Percentiles rank a stretch among this genome's conserved stretches.
Evolutionary conservation across 768 basidiomycete genomes (phyloP).

Genomic region (Lactifluus piperatus): DNA sequence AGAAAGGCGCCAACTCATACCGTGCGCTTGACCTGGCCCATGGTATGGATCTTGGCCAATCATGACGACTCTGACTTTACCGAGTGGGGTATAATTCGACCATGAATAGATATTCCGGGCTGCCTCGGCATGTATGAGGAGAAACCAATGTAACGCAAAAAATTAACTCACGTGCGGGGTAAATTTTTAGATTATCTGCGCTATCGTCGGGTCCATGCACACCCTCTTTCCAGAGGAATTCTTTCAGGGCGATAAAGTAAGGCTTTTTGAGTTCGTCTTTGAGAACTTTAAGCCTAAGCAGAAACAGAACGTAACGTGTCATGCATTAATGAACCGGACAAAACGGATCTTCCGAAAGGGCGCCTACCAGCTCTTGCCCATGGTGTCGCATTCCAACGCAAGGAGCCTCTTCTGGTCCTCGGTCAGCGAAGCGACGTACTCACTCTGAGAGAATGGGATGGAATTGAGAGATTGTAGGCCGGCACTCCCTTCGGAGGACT

Average conservation of each 20-base stretch:
- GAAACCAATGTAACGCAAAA: neutral
- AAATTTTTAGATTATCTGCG: slow-evolving; percentile 47
- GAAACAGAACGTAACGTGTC: neutral
- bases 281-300: slow-evolving; percentile 58
- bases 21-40: slow-evolving; percentile 74
- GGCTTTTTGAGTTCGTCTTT: slow-evolving; percentile 68
- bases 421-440: slow-evolving; percentile 43
- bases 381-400: slow-evolving; percentile 58
- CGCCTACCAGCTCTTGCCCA: slow-evolving; percentile 64
- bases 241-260: slow-evolving; percentile 67
- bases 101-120: slow-evolving; percentile 86
- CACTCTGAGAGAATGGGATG: slow-evolving; percentile 57
- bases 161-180: slow-evolving; percentile 58
- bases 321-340: neutral
- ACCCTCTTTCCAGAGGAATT: slow-evolving; percentile 59
- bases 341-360: neutral
- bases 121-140: slow-evolving; percentile 23
- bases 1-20: slow-evolving; percentile 33
- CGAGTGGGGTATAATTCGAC: slow-evolving; percentile 75
- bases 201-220: slow-evolving; percentile 44
- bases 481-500: neutral
- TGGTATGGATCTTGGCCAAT: slow-evolving; percentile 90
- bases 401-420: slow-evolving; percentile 53
- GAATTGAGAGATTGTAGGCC: slow-evolving; percentile 40
- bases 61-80: slow-evolving; percentile 80